Evolutionary conservation across 73 alveolate genomes (phyloP), one percentile per base, ranked within the genome.

Genomic region (Paramecium tetraurelia): DNA sequence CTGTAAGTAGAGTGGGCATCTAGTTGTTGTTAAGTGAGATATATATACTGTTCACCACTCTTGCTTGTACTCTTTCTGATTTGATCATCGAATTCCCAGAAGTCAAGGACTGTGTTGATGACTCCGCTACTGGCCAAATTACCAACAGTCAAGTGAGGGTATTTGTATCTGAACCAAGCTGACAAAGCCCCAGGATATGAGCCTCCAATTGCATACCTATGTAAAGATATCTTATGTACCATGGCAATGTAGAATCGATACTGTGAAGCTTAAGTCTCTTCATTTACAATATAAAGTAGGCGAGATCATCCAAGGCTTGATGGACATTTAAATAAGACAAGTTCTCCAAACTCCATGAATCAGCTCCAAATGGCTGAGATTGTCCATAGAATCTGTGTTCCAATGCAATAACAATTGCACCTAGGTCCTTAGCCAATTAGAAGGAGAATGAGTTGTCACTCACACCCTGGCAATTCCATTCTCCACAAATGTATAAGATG

Each of bases 311-410:
- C 11, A 95, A 86, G n/a, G 95, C 97, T 85, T 95, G 94, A 59
- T 95, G 94, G 7, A 94, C 92, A 68, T 85, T 71, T 14, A 95
- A 92, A 89, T 59, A 93, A 40, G 72, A 40, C 84, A 95, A 44
- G 92, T 93, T 85, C 20, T 80, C 89, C 41, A 90, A 44, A 21
- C 86, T 53, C 95, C 95, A 93, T 46, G 93, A 86, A 77, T 86
- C 87, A 6, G 80, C 71, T 44, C 89, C 93, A n/a, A 76, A 75
- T 29, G 97, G 97, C 68, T 95, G 93, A 40, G 95, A 87, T 68
- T 57, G 58, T 35, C 97, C 97, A 83, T 95, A 95, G 97, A 88
- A 95, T 93, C 97, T 93, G 72, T 95, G 97, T 85, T 95, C 97
- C 21, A 93, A 68, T 33, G 92, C 92, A 5, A 95, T 44, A 2